Percentiles rank a stretch among this genome's conserved stretches.
These are phyloP conservation scores for Platismatia glauca DNA, from an alignment of 495 filamentous ascomycete species.

Conservation along the genomic window DNA sequence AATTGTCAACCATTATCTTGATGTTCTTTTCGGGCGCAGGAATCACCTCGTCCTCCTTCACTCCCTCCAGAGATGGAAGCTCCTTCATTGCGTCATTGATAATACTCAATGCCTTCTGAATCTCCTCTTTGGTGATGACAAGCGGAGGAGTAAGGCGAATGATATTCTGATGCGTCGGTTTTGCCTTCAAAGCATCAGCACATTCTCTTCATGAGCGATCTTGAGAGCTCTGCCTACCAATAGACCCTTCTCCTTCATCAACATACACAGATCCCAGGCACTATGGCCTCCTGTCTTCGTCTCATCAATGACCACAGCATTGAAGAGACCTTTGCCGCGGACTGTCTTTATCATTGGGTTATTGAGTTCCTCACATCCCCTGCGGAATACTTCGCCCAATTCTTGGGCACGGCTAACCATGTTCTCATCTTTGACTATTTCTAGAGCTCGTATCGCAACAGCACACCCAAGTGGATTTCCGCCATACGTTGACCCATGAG, in stretches of 20 bases:
- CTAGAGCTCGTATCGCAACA: conserved; percentile 90
- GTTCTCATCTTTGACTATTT: conserved; percentile 85
- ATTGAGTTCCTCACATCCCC: conserved; percentile 59
- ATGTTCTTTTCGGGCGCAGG: conserved; percentile 44
- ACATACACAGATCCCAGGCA: conserved; percentile 95
- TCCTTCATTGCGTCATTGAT: conserved; percentile 42
- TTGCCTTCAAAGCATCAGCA: conserved; percentile 57
- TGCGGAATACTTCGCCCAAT: conserved; percentile 77
- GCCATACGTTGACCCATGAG: conserved; percentile 94
- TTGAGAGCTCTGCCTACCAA: conserved; percentile 57
- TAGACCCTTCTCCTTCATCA: conserved; percentile 92
- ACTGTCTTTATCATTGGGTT: conserved; percentile 74
- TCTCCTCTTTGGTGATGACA: conserved; percentile 49
- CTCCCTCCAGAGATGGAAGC: conserved; percentile 41
- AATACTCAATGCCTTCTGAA: conserved; percentile 40
- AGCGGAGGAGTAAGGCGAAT: conserved; percentile 54
- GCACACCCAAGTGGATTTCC: conserved; percentile 97
- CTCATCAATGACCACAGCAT: conserved; percentile 96
- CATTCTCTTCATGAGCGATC: conserved; percentile 32
- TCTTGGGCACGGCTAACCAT: conserved; percentile 73
- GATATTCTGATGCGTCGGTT: conserved; percentile 97
- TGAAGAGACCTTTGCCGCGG: conserved; percentile 88
- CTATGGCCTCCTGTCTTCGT: conserved; percentile 69
- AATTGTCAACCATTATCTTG: conserved; percentile 43
- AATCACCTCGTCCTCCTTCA: conserved; percentile 38